Base-by-base conservation (phyloP, 495 filamentous ascomycete genomes). In the Hypoxylon rickii region DNA sequence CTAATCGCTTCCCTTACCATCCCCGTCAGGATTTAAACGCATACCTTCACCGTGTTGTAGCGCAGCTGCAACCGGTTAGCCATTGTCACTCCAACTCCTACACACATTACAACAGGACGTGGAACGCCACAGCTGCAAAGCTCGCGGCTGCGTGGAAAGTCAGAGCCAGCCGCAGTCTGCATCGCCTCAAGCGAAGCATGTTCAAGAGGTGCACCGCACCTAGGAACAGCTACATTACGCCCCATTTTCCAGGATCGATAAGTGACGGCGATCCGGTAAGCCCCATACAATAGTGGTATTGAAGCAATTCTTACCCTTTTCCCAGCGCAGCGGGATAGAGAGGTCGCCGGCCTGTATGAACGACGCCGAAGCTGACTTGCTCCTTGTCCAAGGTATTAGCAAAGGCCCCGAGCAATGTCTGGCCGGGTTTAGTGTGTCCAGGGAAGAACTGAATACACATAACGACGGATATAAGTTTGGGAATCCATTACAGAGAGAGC, bases 121-220 rank as follows among this genome's bases (percentile, higher is more conserved):
- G 65, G 65, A 50, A 53, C 47, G 40, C 39, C 15, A 63, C 61
- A 26, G 54, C n/a, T 34, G 51, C 58, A 1, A 43, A 57, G 21
- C 54, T 67, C 34, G 65, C 50, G 44, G 39, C 51, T 20, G 55
- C 38, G 65, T 67, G 65, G 65, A 54, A 51, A 36, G 44, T 55
- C 11, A n/a, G 20, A 20, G 13, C 22, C 15, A 11, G 19, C 22
- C 62, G 65, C 46, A 41, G 26, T 39, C 50, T 40, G 46, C 40
- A 51, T 47, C 53, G 40, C 55, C 41, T 55, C 40, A 65, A 52
- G 62, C 62, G 58, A 58, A 65, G 65, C 58, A 65, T 65, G 55
- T 58, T 65, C 58, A 68, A 61, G 54, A 57, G 51, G 20, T 59
- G 41, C 44, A 52, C 62, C 48, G 20, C 45, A 45, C 45, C 20